Evolutionary conservation across 768 basidiomycete genomes (phyloP).

Genomic region (Tylopilus cervinicoccineus): DNA sequence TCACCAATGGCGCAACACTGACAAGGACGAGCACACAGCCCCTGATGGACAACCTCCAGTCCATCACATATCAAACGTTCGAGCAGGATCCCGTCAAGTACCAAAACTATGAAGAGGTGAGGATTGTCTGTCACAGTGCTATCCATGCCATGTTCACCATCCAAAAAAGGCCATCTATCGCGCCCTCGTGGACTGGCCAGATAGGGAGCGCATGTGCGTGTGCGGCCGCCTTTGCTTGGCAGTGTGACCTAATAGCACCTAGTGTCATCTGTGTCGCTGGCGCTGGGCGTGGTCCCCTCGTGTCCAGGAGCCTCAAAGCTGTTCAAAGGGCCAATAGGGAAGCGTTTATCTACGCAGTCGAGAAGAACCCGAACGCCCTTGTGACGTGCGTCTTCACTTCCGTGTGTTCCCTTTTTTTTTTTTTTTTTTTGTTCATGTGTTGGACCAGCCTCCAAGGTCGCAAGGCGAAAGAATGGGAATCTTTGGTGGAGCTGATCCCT

Average conservation of each 20-base stretch:
- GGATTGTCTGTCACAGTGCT: slow-evolving; percentile 5
- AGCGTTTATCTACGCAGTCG: slow-evolving; percentile 79
- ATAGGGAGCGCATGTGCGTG: slow-evolving; percentile 54
- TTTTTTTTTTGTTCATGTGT: slow-evolving; percentile 15
- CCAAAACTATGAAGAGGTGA: slow-evolving; percentile 87
- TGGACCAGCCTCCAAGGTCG: slow-evolving; percentile 73
- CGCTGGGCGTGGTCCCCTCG: slow-evolving; percentile 91
- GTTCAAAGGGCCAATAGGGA: slow-evolving; percentile 59
- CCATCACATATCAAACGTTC: slow-evolving; percentile 94
- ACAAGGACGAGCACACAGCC: slow-evolving; percentile 48
- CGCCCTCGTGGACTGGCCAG: slow-evolving; percentile 72
- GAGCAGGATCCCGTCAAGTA: slow-evolving; percentile 99
- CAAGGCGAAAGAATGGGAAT: slow-evolving; percentile 78
- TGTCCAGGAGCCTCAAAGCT: slow-evolving; percentile 79
- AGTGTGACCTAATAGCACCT: slow-evolving; percentile 15
- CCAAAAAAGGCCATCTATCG: slow-evolving; percentile 72
- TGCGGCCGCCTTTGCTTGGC: slow-evolving; percentile 28
- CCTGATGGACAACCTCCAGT: slow-evolving; percentile 95
- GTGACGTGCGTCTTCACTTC: slow-evolving; percentile 69
- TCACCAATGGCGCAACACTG: slow-evolving; percentile 4
- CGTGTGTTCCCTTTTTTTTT: slow-evolving; percentile 14
- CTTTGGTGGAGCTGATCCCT: slow-evolving; percentile 75
- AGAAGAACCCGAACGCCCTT: slow-evolving; percentile 95
- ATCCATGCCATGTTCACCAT: slow-evolving; percentile 8
- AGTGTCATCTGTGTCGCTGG: slow-evolving; percentile 91